These are phyloP conservation scores for Eucommia ulmoides DNA, from an alignment of 257 asterid species.

Conservation along the genomic window DNA sequence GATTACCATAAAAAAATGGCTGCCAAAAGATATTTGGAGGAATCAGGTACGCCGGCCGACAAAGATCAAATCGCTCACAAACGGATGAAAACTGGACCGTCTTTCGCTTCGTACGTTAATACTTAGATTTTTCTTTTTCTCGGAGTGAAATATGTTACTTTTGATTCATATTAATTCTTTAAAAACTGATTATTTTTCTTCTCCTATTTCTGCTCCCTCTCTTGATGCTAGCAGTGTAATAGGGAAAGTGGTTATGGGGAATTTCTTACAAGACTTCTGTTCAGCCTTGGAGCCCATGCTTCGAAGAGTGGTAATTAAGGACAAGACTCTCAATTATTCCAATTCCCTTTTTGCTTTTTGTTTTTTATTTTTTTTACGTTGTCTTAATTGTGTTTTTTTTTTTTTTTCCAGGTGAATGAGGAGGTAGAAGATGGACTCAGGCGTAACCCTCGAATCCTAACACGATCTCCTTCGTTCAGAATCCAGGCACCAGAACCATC, in stretches of 20 bases:
- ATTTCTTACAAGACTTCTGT: conserved; percentile 45
- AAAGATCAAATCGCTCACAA: conserved; percentile 29
- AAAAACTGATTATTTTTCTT: background rate
- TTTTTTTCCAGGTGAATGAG: conserved; percentile 36
- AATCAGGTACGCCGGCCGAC: conserved; percentile 14
- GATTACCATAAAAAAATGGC: conserved; percentile 28
- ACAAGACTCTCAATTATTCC: background rate
- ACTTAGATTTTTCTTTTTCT: background rate
- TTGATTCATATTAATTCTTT: background rate
- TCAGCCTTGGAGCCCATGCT: conserved; percentile 60
- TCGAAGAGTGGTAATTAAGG: conserved; percentile 43
- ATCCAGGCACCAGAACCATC: conserved; percentile 19
- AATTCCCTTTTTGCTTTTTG: background rate
- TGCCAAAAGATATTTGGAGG: conserved; percentile 32
- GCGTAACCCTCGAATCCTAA: conserved; percentile 16
- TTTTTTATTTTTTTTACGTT: background rate
- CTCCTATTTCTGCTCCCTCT: background rate
- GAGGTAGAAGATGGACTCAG: conserved; percentile 49
- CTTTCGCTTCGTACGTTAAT: conserved; percentile 49
- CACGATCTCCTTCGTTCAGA: conserved; percentile 28
- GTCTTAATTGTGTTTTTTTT: background rate
- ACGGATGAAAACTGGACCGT: conserved; percentile 28
- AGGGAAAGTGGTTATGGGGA: conserved; percentile 40
- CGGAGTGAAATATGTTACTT: background rate
- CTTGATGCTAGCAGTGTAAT: conserved; percentile 45